Percentiles rank a stretch among this genome's conserved stretches.
Evolutionary conservation across 805 yeast genomes (phyloP).

Genomic region (Wickerhamomyces canadensis): DNA sequence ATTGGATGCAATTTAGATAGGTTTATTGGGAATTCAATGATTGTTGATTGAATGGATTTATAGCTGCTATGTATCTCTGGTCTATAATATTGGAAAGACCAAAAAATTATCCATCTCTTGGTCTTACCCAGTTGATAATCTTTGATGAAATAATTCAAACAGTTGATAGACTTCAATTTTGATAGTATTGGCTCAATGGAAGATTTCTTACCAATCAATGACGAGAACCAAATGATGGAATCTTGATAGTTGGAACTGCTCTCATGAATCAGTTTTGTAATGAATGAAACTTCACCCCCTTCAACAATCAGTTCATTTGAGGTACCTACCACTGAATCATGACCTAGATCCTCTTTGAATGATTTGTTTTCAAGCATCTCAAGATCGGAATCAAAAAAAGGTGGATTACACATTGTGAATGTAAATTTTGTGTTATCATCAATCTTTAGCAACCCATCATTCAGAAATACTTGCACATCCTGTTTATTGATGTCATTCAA

Average conservation of each 20-base stretch:
- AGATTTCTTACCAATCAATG: conserved; percentile 29
- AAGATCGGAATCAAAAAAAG: conserved; percentile 35
- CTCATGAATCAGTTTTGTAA: conserved; percentile 28
- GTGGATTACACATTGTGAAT: conserved; percentile 48
- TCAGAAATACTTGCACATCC: conserved; percentile 7
- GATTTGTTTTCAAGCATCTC: conserved; percentile 26
- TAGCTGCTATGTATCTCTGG: conserved; percentile 8
- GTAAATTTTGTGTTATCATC: conserved; percentile 4
- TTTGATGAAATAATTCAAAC: conserved; percentile 13
- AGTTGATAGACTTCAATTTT: background rate
- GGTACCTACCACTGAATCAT: conserved; percentile 27
- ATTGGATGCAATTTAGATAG: conserved; percentile 1
- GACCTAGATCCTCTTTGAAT: conserved; percentile 21
- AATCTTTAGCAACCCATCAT: conserved; percentile 17
- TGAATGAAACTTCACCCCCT: conserved; percentile 44
- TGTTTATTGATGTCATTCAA: conserved; percentile 21
- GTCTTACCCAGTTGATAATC: conserved; percentile 19
- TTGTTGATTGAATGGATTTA: conserved; percentile 7
- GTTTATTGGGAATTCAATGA: conserved; percentile 13
- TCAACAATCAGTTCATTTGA: conserved; percentile 33
- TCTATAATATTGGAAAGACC: conserved; percentile 15
- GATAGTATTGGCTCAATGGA: conserved; percentile 10
- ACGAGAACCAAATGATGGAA: conserved; percentile 36
- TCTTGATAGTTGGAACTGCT: conserved; percentile 24
- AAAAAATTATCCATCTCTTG: conserved; percentile 22